Percentiles rank a stretch among this genome's conserved stretches.
Evolutionary conservation across 345 rosid genomes (phyloP).

Genomic region (Microcos paniculata): DNA sequence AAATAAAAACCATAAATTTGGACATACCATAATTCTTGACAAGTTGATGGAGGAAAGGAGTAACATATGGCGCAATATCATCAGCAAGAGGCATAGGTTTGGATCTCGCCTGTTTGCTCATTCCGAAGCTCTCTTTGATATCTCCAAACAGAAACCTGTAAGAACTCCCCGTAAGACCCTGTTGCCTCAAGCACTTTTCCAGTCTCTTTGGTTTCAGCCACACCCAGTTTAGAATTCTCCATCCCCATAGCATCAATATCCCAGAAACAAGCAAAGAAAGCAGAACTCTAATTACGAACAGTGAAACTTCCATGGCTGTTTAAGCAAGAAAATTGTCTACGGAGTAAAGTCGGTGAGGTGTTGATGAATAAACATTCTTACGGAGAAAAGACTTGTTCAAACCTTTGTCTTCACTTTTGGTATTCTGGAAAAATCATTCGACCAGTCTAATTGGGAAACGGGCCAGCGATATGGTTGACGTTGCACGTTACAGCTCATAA

Average conservation of each 20-base stretch:
- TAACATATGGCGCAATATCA: conserved; percentile 35
- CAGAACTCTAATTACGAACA: not conserved
- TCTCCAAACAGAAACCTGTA: conserved; percentile 44
- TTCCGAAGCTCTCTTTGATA: conserved; percentile 24
- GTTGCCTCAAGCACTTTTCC: conserved; percentile 38
- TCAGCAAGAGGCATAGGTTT: conserved; percentile 32
- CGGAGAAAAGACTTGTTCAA: too few relatives aligned
- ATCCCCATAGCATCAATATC: not conserved
- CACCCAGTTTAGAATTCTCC: conserved; percentile 24
- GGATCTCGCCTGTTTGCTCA: conserved; percentile 35
- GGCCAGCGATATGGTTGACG: too few relatives aligned
- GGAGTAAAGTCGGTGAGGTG: not conserved
- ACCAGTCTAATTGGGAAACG: too few relatives aligned
- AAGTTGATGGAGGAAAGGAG: conserved; percentile 38
- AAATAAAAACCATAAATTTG: not conserved
- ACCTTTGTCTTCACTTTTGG: too few relatives aligned
- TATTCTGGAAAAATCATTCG: too few relatives aligned
- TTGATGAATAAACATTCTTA: too few relatives aligned
- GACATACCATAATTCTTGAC: conserved; percentile 32
- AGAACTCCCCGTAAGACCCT: conserved; percentile 47
- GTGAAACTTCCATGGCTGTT: not conserved
- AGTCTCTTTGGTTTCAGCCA: conserved; percentile 47
- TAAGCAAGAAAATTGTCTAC: not conserved
- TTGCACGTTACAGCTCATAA: too few relatives aligned
- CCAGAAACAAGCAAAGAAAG: not conserved